phyloP scores from a whole-genome alignment of 495 filamentous ascomycete genomes.

The Talaromyces ruber region DNA sequence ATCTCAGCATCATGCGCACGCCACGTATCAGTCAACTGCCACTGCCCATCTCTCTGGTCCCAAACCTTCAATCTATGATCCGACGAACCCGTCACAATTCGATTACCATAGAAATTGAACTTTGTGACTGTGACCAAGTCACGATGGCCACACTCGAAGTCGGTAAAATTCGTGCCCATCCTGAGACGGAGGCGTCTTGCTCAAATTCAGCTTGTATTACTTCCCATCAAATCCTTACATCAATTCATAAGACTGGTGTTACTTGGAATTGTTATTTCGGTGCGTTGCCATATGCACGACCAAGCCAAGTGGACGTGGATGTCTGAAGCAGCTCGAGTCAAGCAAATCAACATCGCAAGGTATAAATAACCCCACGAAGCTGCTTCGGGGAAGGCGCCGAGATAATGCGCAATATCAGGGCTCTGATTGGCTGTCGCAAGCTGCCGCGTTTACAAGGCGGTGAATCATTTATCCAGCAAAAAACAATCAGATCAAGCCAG shows the following conservation, averaged over 20 bases:
- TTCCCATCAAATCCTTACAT: constrained; percentile 4
- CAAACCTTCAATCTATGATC: constrained; percentile 94
- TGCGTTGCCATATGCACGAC: not conserved
- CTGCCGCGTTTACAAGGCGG: constrained; percentile 19
- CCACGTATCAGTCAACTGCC: constrained; percentile 81
- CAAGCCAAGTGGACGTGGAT: not conserved
- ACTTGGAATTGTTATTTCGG: not conserved
- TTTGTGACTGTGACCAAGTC: constrained; percentile 42
- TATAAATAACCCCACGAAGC: not conserved
- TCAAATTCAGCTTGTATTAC: not conserved
- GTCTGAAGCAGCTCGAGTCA: not conserved
- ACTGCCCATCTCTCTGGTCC: constrained; percentile 70
- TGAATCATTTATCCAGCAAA: constrained; percentile 18
- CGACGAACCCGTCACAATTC: constrained; percentile 80
- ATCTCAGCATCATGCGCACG: constrained; percentile 88
- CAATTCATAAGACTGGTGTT: not conserved
- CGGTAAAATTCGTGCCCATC: constrained; percentile 45
- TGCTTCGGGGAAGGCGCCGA: constrained; percentile 4
- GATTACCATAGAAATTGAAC: constrained; percentile 76
- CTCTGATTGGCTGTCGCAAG: not conserved
- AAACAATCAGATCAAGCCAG: constrained; percentile 11
- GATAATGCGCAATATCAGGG: constrained; percentile 1
- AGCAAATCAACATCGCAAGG: not conserved
- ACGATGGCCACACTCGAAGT: constrained; percentile 59
- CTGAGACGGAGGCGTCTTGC: constrained; percentile 8